A percentile compares a stretch with the other conserved stretches of the same genome.
phyloP scores from a whole-genome alignment of 805 yeast genomes.

The Komagataella mondaviorum region DNA sequence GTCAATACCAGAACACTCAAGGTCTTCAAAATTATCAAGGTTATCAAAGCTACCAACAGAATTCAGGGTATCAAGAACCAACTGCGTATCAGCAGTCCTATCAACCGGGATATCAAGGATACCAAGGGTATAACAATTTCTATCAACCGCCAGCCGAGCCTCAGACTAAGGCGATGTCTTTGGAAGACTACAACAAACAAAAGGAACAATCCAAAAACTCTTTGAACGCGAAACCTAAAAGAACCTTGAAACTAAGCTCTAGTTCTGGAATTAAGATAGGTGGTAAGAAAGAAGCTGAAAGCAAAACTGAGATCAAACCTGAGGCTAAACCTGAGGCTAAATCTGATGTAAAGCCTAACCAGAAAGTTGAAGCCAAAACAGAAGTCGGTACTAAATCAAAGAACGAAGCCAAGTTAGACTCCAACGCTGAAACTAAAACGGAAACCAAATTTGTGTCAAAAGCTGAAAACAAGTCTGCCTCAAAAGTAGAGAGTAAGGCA shows the following conservation, averaged over 20 bases:
- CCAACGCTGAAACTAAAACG: constrained; percentile 6
- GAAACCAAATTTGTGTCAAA: constrained; percentile 7
- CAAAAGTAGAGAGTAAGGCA: constrained; percentile 5
- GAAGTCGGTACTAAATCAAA: constrained; percentile 2
- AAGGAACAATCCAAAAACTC: constrained; percentile 28
- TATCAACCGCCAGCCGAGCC: constrained; percentile 8
- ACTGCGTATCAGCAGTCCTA: constrained; percentile 13
- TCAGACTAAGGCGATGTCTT: constrained; percentile 42
- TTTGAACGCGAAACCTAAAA: constrained; percentile 45
- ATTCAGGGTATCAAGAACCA: constrained; percentile 8
- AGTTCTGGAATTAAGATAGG: constrained; percentile 54
- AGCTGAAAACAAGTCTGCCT: constrained; percentile 2
- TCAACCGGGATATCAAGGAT: constrained; percentile 17
- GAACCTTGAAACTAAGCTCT: constrained; percentile 50
- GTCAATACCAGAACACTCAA: constrained; percentile 12
- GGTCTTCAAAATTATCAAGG: constrained; percentile 13
- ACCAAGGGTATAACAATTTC: constrained; percentile 12
- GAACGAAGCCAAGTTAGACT: constrained; percentile 13
- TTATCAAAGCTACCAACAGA: constrained; percentile 13
- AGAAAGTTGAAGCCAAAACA: constrained; percentile 16
- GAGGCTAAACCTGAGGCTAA: constrained; percentile 11
- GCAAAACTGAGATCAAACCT: constrained; percentile 14
- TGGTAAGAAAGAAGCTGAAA: constrained; percentile 24
- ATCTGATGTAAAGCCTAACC: constrained; percentile 11
- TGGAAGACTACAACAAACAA: constrained; percentile 74